Percentiles rank a stretch among this genome's conserved stretches.
phyloP scores from a whole-genome alignment of 78 protist genomes.

The Dictyostelium firmibasis region DNA sequence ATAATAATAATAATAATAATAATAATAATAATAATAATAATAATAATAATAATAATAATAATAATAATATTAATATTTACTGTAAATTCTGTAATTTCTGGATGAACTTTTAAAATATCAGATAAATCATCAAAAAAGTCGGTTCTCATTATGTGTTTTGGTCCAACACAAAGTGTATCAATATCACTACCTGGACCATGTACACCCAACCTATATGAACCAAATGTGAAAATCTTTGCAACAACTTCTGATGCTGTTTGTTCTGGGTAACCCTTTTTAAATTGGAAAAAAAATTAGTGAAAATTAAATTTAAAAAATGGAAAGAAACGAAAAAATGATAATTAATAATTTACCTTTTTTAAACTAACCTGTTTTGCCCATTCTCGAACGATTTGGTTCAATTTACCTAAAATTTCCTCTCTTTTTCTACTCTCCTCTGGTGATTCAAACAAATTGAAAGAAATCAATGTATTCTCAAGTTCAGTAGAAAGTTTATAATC shows the following conservation, averaged over 20 bases:
- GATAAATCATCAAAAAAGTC: slow-evolving; percentile 89
- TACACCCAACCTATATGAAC: slow-evolving; percentile 98
- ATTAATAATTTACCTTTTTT: slow-evolving; percentile 34
- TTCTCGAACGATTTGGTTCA: slow-evolving; percentile 69
- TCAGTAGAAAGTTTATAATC: slow-evolving; percentile 49
- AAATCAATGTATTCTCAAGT: slow-evolving; percentile 47
- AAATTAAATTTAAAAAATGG: background rate
- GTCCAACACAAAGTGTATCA: slow-evolving; percentile 95
- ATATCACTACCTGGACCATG: slow-evolving; percentile 95
- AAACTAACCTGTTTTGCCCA: slow-evolving; percentile 78
- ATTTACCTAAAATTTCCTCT: slow-evolving; percentile 81
- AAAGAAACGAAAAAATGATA: background rate
- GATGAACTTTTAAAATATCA: slow-evolving; percentile 54
- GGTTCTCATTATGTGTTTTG: slow-evolving; percentile 83
- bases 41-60: slow-evolving; percentile 25
- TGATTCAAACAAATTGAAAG: slow-evolving; percentile 69
- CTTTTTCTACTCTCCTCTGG: slow-evolving; percentile 76
- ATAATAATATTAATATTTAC: background rate
- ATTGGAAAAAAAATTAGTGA: background rate
- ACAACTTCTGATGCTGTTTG: slow-evolving; percentile 57
- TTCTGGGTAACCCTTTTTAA: slow-evolving; percentile 54
- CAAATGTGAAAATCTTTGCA: slow-evolving; percentile 93
- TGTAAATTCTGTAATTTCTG: slow-evolving; percentile 82
- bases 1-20: slow-evolving; percentile 11
- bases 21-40: slow-evolving; percentile 2